Base-by-base conservation (phyloP, 768 basidiomycete species). In the Rhizopogon sp. region DNA sequence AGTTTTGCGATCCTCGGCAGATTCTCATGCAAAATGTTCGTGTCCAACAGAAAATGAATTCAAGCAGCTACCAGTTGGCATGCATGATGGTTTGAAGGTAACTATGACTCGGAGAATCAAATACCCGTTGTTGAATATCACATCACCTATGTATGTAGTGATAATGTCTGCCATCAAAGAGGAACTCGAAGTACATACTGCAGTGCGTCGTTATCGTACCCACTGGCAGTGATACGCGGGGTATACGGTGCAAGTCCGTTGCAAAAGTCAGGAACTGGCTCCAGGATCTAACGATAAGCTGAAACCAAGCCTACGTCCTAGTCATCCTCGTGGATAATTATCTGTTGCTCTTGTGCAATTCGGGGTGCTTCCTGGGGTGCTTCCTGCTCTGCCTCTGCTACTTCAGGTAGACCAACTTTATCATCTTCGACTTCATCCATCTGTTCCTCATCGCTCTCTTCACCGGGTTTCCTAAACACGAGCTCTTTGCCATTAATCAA, bases 401-500 rank as follows among this genome's bases (percentile, higher is more conserved):
- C 42, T 44, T 31, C 28, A 37, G 44, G 55, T 14, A 44, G 44
- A 14, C 37, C 37, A 17, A 45, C 29, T 45, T 58, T 57, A 20
- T 57, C 52, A 28, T 37, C 50, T 31, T 35, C 43, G 22, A 13
- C 37, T 7, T 20, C 53, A 10, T 46, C 60, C 13, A 61, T 62
- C 3, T 66, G 70, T 4, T 66, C 69, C 9, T 74, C 77, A 46
- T 72, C 75, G 49, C 66, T 73, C 53, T 76, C 80, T 54, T 82
- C 81, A 7, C 78, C 82, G 8, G 80, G 80, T 59, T 68, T 66
- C 60, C 71, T 74, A 65, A 85, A 84, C 37, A 78, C 72, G 16
- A 95, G 69, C 63, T 85, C 90, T 62, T 82, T 80, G 56, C 88
- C 92, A 55, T 83, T 89, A 0, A 94, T 84, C 31, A 96, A 70